A percentile compares a stretch with the other conserved stretches of the same genome.
phyloP scores from a whole-genome alignment of 495 filamentous ascomycete genomes.

The Monascus purpureus region DNA sequence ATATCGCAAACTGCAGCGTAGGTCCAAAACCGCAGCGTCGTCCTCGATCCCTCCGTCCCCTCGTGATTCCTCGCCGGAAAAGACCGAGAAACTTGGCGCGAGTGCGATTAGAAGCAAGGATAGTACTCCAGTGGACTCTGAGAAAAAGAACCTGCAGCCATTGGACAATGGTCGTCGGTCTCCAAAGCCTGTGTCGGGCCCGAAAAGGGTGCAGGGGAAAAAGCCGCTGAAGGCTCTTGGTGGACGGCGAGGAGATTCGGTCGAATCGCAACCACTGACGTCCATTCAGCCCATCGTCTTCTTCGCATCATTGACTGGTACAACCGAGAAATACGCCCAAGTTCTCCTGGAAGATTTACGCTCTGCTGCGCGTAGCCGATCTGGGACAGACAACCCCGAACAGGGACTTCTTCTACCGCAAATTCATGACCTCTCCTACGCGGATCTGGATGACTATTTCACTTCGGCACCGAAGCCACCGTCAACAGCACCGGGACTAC shows the following conservation, averaged over 20 bases:
- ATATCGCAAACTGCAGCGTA: slow-evolving; percentile 12
- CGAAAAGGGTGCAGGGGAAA: slow-evolving; percentile 27
- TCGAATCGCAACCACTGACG: slow-evolving; percentile 9
- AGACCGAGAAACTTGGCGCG: slow-evolving; percentile 5
- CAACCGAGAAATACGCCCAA: slow-evolving; percentile 55
- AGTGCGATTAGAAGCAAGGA: background rate
- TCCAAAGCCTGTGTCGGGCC: slow-evolving; percentile 13
- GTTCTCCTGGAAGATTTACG: slow-evolving; percentile 40
- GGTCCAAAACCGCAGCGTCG: slow-evolving; percentile 15
- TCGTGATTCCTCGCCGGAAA: slow-evolving; percentile 18
- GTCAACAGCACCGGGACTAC: slow-evolving; percentile 33
- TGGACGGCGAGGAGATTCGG: slow-evolving; percentile 6
- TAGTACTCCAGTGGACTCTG: background rate
- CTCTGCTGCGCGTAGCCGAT: slow-evolving; percentile 14
- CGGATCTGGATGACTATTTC: slow-evolving; percentile 89
- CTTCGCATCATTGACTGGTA: slow-evolving; percentile 72
- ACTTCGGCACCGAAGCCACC: slow-evolving; percentile 39
- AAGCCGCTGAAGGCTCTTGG: slow-evolving; percentile 17
- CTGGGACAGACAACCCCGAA: slow-evolving; percentile 16
- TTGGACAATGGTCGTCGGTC: background rate
- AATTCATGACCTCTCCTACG: slow-evolving; percentile 66
- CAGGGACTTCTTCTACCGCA: slow-evolving; percentile 40
- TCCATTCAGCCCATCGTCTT: slow-evolving; percentile 68
- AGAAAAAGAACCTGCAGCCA: background rate
- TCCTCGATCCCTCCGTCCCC: slow-evolving; percentile 24